Conservation (phyloP, 1,139 yeast genomes). For the Saccharomyces hybrid region DNA sequence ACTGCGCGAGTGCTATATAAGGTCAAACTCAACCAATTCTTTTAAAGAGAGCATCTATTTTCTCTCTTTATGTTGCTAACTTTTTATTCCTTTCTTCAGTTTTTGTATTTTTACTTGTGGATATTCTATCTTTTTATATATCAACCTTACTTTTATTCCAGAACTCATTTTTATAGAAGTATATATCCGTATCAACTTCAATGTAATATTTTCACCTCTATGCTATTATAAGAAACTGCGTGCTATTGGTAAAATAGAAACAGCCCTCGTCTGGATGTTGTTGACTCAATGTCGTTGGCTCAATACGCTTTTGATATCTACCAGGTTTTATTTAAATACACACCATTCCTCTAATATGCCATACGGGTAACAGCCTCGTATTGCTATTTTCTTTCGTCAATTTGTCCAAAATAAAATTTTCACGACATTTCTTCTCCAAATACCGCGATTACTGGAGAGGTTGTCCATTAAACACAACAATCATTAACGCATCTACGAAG, state of each 20-base stretch:
- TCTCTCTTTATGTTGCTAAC: neutral
- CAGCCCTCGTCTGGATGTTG: neutral
- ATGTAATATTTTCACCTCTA: neutral
- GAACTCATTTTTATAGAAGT: slow-evolving; percentile 1
- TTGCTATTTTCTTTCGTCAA: neutral
- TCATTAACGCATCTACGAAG: neutral
- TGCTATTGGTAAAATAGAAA: neutral
- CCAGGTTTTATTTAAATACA: too few species aligned
- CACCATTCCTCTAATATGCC: too few species aligned
- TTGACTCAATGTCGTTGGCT: too few species aligned
- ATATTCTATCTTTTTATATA: neutral
- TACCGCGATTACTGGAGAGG: neutral
- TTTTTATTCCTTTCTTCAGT: neutral
- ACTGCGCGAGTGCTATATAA: neutral
- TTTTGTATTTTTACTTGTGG: neutral
- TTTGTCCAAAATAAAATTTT: neutral
- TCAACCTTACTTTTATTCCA: neutral
- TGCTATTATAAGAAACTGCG: neutral
- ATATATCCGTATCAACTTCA: neutral
- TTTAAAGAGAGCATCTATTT: neutral
- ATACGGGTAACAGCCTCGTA: neutral
- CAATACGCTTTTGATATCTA: too few species aligned
- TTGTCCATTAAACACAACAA: neutral
- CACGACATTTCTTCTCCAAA: neutral
- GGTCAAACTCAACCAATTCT: neutral